A percentile compares a stretch with the other conserved stretches of the same genome.
phyloP scores from a whole-genome alignment of 106 monocot genomes.

The Phalaenopsis aphrodite region DNA sequence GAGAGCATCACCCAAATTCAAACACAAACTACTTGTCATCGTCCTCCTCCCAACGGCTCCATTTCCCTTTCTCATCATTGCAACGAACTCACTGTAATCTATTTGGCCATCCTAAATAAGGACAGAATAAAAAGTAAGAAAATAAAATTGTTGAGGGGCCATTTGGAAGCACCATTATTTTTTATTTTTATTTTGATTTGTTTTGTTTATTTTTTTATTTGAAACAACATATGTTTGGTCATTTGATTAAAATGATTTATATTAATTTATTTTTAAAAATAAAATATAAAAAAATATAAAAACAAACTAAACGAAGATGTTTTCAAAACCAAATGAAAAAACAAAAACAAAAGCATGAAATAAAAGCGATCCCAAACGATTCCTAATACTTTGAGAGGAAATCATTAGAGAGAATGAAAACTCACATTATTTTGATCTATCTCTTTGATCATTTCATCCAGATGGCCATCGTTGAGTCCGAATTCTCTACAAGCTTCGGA shows the following conservation, averaged over 20 bases:
- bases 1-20: constrained; percentile 29
- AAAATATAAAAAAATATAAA: too few species aligned
- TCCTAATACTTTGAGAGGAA: not conserved
- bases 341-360: too few species aligned
- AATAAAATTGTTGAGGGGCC: not conserved
- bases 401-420: not conserved
- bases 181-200: too few species aligned
- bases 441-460: constrained; percentile 91
- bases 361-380: too few species aligned
- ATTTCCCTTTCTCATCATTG: constrained; percentile 62
- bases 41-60: constrained; percentile 38
- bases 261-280: too few species aligned
- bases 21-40: constrained; percentile 20
- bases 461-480: constrained; percentile 56
- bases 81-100: constrained; percentile 42
- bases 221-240: too few species aligned
- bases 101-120: constrained; percentile 49
- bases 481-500: constrained; percentile 69
- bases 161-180: too few species aligned
- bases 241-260: too few species aligned
- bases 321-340: too few species aligned
- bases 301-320: too few species aligned
- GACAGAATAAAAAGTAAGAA: too few species aligned
- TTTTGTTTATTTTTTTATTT: too few species aligned
- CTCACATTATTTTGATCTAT: constrained; percentile 75